Evolutionary conservation across 2,329 filamentous ascomycete species (phyloP).

Genomic region (Pestalotiopsis fici): DNA sequence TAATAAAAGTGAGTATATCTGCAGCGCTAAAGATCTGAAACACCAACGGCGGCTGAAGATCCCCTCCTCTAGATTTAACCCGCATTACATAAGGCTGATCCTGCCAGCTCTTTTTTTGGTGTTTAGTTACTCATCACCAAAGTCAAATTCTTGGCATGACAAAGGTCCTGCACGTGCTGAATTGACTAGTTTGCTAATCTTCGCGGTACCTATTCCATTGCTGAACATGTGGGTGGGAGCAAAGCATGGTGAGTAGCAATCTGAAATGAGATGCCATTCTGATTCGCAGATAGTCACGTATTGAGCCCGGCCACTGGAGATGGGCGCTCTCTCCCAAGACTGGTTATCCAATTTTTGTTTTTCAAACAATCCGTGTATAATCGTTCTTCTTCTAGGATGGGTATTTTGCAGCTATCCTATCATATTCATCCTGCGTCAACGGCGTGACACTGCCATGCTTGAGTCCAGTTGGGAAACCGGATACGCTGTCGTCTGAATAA

Average conservation of each 20-base stretch:
- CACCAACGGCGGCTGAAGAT: background rate
- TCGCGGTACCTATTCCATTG: too few species aligned
- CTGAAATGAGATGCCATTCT: too few species aligned
- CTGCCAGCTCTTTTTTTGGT: background rate
- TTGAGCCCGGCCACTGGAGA: too few species aligned
- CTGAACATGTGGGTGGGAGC: too few species aligned
- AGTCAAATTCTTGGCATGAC: background rate
- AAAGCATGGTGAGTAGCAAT: too few species aligned
- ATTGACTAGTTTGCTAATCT: too few species aligned
- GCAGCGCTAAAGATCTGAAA: background rate
- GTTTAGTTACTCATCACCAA: background rate
- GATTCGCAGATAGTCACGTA: too few species aligned
- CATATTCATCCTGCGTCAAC: constrained; percentile 40
- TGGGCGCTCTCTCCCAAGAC: too few species aligned
- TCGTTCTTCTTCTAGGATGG: constrained; percentile 13
- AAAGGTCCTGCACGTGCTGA: too few species aligned
- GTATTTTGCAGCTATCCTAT: constrained; percentile 28
- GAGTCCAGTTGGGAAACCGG: constrained; percentile 41
- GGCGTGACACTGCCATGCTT: constrained; percentile 50
- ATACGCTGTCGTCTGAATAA: constrained; percentile 38
- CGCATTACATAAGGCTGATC: background rate
- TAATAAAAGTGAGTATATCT: background rate
- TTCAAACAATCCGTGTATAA: too few species aligned
- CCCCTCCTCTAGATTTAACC: background rate
- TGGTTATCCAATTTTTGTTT: too few species aligned